Percentiles rank a stretch among this genome's conserved stretches.
phyloP scores from a whole-genome alignment of 2,329 filamentous ascomycete genomes.

The Tolypocladium nubicola region DNA sequence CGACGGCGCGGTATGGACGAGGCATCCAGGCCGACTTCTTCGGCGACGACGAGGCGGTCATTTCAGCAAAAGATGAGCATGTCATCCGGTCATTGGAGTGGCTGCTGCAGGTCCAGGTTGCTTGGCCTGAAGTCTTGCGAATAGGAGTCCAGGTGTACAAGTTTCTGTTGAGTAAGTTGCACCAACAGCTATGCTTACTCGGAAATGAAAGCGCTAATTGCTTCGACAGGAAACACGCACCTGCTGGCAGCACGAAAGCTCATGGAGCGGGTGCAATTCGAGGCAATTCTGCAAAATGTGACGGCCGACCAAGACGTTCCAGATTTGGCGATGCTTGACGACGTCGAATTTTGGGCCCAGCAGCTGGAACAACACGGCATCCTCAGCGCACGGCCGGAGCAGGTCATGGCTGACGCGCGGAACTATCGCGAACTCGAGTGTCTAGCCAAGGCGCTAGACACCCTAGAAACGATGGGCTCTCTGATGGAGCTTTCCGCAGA shows the following conservation, averaged over 20 bases:
- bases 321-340: conserved; percentile 27
- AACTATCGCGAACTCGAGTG: conserved; percentile 60
- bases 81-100: conserved; percentile 78
- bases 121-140: conserved; percentile 61
- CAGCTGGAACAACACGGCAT: conserved; percentile 24
- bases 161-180: conserved; percentile 66
- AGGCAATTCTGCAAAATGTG: conserved; percentile 33
- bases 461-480: conserved; percentile 55
- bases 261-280: conserved; percentile 38
- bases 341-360: conserved; percentile 28
- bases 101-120: conserved; percentile 64
- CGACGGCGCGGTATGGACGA: conserved; percentile 35
- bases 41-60: conserved; percentile 42
- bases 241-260: conserved; percentile 45
- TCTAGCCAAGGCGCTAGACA: conserved; percentile 54
- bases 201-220: not conserved
- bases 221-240: conserved; percentile 31
- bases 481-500: conserved; percentile 39
- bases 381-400: conserved; percentile 24
- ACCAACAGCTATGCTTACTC: not conserved
- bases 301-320: conserved; percentile 22
- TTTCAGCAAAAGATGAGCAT: conserved; percentile 53
- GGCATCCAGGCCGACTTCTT: conserved; percentile 64
- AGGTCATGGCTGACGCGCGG: conserved; percentile 43
- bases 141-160: conserved; percentile 67